These are phyloP conservation scores for Penicillium manginii DNA, from an alignment of 495 filamentous ascomycete genomes.

Conservation along the genomic window DNA sequence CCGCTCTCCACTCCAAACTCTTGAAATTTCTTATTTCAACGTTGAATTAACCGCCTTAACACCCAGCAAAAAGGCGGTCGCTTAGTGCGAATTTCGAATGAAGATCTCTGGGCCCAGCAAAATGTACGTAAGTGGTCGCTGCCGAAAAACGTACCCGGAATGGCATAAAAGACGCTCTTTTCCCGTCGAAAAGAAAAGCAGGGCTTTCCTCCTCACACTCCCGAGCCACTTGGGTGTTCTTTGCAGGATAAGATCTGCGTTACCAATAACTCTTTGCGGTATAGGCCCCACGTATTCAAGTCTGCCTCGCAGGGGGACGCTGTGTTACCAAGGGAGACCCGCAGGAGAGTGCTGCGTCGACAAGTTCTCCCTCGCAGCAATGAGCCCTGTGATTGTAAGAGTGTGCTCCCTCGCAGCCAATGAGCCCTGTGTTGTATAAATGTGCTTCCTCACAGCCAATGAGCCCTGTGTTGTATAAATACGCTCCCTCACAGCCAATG, in stretches of 20 bases:
- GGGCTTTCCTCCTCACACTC: neutral
- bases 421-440: too few relatives aligned
- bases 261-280: neutral
- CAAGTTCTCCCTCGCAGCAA: too few relatives aligned
- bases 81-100: neutral
- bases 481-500: too few relatives aligned
- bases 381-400: too few relatives aligned
- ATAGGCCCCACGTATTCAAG: neutral
- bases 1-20: neutral
- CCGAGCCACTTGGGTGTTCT: neutral
- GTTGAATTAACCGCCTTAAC: neutral
- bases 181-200: neutral
- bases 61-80: neutral
- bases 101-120: neutral
- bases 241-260: neutral
- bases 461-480: too few relatives aligned
- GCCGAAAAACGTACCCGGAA: neutral
- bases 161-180: neutral
- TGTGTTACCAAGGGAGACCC: too few relatives aligned
- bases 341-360: too few relatives aligned
- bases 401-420: too few relatives aligned
- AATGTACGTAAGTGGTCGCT: neutral
- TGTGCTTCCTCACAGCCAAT: too few relatives aligned
- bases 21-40: constrained; percentile 1
- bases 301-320: neutral